Evolutionary conservation across 768 basidiomycete species (phyloP).

Genomic region (Rhodotorula toruloides): DNA sequence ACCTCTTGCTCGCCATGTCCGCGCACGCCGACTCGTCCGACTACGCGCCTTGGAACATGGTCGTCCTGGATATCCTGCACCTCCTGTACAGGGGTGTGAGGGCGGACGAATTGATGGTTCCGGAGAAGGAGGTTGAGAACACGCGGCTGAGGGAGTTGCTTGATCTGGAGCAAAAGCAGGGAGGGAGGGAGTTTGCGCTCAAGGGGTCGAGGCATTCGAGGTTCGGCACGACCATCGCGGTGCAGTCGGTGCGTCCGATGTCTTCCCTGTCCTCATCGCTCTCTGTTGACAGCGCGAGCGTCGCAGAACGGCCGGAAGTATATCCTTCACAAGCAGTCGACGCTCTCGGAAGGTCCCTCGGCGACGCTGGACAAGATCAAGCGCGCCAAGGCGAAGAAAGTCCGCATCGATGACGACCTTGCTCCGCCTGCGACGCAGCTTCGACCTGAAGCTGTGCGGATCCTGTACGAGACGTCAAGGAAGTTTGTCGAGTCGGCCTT

Average conservation of each 20-base stretch:
- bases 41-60: conserved; percentile 77
- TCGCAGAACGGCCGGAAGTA: conserved; percentile 48
- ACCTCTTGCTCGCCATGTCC: conserved; percentile 78
- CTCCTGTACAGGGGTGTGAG: conserved; percentile 76
- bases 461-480: conserved; percentile 62
- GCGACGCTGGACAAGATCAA: conserved; percentile 67
- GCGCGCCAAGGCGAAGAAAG: conserved; percentile 55
- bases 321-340: conserved; percentile 79
- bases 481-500: conserved; percentile 78
- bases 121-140: conserved; percentile 30
- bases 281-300: neutral
- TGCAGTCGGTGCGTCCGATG: conserved; percentile 53
- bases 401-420: conserved; percentile 50
- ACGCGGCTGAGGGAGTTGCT: conserved; percentile 65
- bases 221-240: conserved; percentile 89
- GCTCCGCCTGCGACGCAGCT: conserved; percentile 42
- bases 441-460: conserved; percentile 46
- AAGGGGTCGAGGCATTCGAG: conserved; percentile 73
- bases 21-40: conserved; percentile 73
- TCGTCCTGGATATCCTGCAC: conserved; percentile 88
- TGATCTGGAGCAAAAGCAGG: conserved; percentile 65
- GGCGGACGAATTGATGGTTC: conserved; percentile 52
- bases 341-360: conserved; percentile 64
- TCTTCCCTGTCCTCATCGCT: neutral
- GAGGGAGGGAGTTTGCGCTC: conserved; percentile 51